Percentiles rank a stretch among this genome's conserved stretches.
phyloP scores from a whole-genome alignment of 2,329 filamentous ascomycete genomes.

The Fusarium ambrosium region DNA sequence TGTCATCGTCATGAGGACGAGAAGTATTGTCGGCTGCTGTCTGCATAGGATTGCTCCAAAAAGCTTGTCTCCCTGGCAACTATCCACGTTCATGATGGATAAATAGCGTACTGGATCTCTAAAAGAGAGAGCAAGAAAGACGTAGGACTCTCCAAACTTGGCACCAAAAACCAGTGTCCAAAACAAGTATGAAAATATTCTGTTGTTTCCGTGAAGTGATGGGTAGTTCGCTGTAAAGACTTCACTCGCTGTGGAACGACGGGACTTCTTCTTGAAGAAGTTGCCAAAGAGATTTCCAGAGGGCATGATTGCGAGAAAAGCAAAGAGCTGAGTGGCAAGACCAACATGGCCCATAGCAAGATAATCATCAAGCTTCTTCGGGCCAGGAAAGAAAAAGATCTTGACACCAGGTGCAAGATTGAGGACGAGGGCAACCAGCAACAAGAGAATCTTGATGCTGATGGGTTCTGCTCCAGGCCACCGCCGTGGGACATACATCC shows the following conservation, averaged over 20 bases:
- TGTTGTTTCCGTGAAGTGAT: neutral
- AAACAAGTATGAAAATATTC: neutral
- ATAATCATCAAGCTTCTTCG: neutral
- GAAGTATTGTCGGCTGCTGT: neutral
- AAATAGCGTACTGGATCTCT: neutral
- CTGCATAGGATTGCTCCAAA: neutral
- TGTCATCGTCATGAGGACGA: conserved; percentile 2
- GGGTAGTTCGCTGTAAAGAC: neutral
- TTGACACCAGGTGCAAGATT: neutral
- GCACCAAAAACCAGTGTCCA: conserved; percentile 1
- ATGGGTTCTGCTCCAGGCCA: neutral
- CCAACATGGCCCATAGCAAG: neutral
- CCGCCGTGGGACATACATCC: neutral
- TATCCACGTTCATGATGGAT: neutral
- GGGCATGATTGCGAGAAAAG: conserved; percentile 1
- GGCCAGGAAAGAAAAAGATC: conserved; percentile 1
- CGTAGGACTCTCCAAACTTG: conserved; percentile 1
- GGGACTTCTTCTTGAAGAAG: neutral
- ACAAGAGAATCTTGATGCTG: neutral
- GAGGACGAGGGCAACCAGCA: neutral
- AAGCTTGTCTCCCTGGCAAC: neutral
- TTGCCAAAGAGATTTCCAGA: neutral
- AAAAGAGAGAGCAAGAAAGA: conserved; percentile 1
- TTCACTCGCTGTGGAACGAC: neutral
- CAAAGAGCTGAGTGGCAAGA: neutral